Base-by-base conservation (phyloP, 306 rosid species). In the Senna tora region DNA sequence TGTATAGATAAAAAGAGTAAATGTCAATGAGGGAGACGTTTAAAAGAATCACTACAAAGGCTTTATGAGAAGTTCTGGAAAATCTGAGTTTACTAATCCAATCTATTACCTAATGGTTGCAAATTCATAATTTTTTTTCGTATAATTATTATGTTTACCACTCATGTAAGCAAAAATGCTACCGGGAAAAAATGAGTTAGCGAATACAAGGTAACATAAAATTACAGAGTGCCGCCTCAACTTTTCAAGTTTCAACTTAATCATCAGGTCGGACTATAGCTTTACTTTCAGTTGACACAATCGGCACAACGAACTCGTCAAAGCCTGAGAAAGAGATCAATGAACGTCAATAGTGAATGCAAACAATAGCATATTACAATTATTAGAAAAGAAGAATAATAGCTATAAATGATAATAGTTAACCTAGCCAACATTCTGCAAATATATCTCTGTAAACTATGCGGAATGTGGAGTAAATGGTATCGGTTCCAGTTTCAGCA, bases 261-360 rank as follows among this genome's bases (percentile, higher is more conserved):
- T n/a, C n/a, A n/a, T n/a, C n/a, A n/a, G n/a, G n/a, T n/a, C n/a
- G n/a, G n/a, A n/a, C n/a, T n/a, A n/a, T n/a, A n/a, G 77, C 80
- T 53, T 59, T 60, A 72, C 71, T 60, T 72, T 46, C 50, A 41
- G 49, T 56, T 68, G 15, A 74, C 58, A 78, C 82, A 81, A 28
- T 42, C 47, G 66, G 49, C 81, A 19, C 61, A 74, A 54, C 9
- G 55, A 80, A 81, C 77, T 79, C 79, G 51, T 46, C 41, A 72
- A 80, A 71, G 42, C 85, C 93, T 88, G 91, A 81, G 63, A 70
- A 64, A 72, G 17, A 50, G 72, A 34, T 45, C n/a, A 19, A 66
- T 66, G 58, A 60, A 73, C 67, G 6, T 59, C 16, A 55, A 46
- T 33, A 43, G 52, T 33, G 54, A 51, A 57, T 13, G 36, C 45